Evolutionary conservation across 345 rosid species (phyloP), one percentile per base, ranked within the genome.

Genomic region (Physaria fendleri): DNA sequence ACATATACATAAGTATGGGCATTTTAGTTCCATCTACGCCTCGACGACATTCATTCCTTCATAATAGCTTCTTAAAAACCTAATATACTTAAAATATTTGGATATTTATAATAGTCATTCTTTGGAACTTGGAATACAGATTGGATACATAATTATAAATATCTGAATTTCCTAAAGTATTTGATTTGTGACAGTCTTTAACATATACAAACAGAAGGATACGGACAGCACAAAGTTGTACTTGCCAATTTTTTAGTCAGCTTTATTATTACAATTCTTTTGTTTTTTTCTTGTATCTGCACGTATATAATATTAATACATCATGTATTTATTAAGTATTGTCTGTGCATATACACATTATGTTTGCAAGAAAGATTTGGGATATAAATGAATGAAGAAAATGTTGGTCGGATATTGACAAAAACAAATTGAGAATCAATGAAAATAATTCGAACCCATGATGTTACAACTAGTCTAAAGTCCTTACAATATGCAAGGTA

Each of bases 391-490:
- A 55, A 38, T 5, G 63, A 69, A 55, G 74, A 69, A 62, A 24
- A 69, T 54, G 68, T 61, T 69, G 68, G 68, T 69, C 57, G 39
- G 63, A 55, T 53, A 46, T 28, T 38, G 73, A 60, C 73, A 60
- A 55, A 37, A 39, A 38, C 61, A 38, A 62, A 46, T 22, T 29
- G 59, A 21, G 51, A 32, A 51, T 25, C 47, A 62, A 29, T 54
- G 64, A 62, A 62, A 55, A 62, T 62, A 62, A 62, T 54, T 54
- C 35, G 63, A 61, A 46, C 74, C 74, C 74, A 69, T 71, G 67
- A 65, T 71, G 24, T 65, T 66, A 66, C 67, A 71, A 65, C 71
- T 59, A 23, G 62, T 55, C 63, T 15, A 55, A 59, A 58, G 67
- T 60, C 67, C 74, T 64, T 57, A 71, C 76, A 44, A 59, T 51